Evolutionary conservation across 495 filamentous ascomycete species (phyloP), one percentile per base, ranked within the genome.

Genomic region (Aspergillus ellipticus): DNA sequence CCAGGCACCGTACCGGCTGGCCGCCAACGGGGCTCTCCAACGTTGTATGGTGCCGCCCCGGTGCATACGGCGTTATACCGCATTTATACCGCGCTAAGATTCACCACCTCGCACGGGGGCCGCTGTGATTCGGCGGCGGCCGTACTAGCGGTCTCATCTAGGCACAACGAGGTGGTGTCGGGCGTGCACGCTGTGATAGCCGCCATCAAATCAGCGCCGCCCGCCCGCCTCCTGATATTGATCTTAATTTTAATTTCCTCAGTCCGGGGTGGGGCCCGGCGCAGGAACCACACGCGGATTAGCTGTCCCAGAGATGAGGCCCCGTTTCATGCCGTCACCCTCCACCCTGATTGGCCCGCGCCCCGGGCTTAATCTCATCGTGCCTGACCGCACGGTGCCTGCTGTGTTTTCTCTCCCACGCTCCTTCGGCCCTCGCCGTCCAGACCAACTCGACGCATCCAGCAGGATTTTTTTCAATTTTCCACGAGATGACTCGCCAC

Each of bases 261-360:
- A 17, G 24, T 16, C 43, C 24, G 17, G 13, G 35, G 53, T 55
- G 53, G 53, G 53, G 10, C 43, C 53, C 35, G 45, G 29, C 53
- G 17, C 43, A 48, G 45, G 53, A 47, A 49, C 53, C 53, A 26
- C 45, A 24, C 53, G 43, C 45, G 43, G 53, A 49, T 55, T 55
- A 39, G 53, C 20, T 39, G 42, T 15, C 6, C 42, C 31, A 26
- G 51, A 55, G 43, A 55, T 42, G 43, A 48, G 37, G 53, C 31
- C 45, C 53, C 45, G 53, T 55, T 55, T 55, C 53, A 55, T 42
- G 43, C 29, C 21, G 31, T 41, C 42, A 47, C 26, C 20, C 9
- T 13, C 6, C 13, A 8, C 16, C 33, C 11, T 55, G 11, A 55
- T 49, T 55, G 53, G 53, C 15, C 51, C 24, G 1, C 21, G 3